phyloP scores from a whole-genome alignment of 768 basidiomycete species.

The Boletus insuetus region DNA sequence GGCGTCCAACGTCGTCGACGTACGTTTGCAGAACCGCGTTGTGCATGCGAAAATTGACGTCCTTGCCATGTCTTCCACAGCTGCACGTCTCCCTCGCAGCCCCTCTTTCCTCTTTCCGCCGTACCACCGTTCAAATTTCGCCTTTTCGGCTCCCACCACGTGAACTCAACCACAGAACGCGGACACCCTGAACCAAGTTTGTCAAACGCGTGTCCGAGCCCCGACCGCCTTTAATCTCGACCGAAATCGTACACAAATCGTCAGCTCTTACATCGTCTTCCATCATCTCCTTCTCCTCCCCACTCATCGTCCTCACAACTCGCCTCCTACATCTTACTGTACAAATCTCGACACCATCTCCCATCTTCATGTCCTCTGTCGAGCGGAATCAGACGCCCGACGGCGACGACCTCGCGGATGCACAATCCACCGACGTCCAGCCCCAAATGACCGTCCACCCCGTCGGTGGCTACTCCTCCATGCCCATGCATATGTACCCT shows the following conservation, averaged over 20 bases:
- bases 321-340: slow-evolving; percentile 33
- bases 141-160: slow-evolving; percentile 36
- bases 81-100: slow-evolving; percentile 4
- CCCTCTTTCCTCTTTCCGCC: slow-evolving; percentile 11
- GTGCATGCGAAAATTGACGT: slow-evolving; percentile 24
- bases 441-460: slow-evolving; percentile 53
- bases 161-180: slow-evolving; percentile 32
- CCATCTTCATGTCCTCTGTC: slow-evolving; percentile 32
- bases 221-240: slow-evolving; percentile 33
- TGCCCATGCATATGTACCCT: slow-evolving; percentile 71
- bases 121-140: slow-evolving; percentile 13
- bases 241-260: slow-evolving; percentile 32
- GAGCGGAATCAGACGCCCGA: slow-evolving; percentile 42
- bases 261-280: slow-evolving; percentile 17
- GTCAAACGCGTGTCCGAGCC: slow-evolving; percentile 36
- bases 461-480: slow-evolving; percentile 44
- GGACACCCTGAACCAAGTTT: slow-evolving; percentile 33
- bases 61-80: slow-evolving; percentile 23
- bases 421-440: slow-evolving; percentile 37
- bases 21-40: slow-evolving; percentile 25
- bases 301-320: slow-evolving; percentile 17
- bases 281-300: slow-evolving; percentile 11
- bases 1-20: slow-evolving; percentile 16
- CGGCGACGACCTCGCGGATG: slow-evolving; percentile 37
- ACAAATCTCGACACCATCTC: slow-evolving; percentile 23